Conservation (phyloP, 2,329 filamentous ascomycete species). For the Neonectria ditissima region DNA sequence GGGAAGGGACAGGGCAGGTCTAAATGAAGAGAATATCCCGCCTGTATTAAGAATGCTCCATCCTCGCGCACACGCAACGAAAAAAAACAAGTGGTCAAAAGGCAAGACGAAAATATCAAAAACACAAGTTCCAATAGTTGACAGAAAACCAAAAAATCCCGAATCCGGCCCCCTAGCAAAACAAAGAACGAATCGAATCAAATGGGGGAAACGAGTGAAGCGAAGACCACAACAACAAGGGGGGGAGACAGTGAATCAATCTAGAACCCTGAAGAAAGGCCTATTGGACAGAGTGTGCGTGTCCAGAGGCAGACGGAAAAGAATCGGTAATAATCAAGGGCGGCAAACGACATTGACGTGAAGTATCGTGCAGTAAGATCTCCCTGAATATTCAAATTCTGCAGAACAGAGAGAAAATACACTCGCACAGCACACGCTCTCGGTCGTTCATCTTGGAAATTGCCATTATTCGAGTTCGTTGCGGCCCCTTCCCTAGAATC, state of each 20-base stretch:
- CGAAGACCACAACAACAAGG: background rate
- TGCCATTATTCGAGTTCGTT: constrained; percentile 35
- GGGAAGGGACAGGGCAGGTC: background rate
- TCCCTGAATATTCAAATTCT: constrained; percentile 20
- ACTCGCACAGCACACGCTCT: constrained; percentile 36
- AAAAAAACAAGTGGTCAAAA: constrained; percentile 30
- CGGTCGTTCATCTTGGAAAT: constrained; percentile 29
- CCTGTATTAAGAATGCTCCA: constrained; percentile 47
- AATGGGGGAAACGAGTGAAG: background rate
- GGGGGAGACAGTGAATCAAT: constrained; percentile 10
- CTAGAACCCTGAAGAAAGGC: constrained; percentile 12
- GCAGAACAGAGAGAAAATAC: constrained; percentile 36
- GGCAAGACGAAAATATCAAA: constrained; percentile 12
- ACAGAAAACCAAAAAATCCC: constrained; percentile 22
- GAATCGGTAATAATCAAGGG: constrained; percentile 6
- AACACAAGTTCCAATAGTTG: constrained; percentile 3
- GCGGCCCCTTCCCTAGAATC: constrained; percentile 20
- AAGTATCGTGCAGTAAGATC: constrained; percentile 22
- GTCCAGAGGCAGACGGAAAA: background rate
- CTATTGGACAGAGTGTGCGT: background rate
- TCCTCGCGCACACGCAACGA: constrained; percentile 34
- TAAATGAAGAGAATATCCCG: constrained; percentile 42
- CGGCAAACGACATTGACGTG: constrained; percentile 3
- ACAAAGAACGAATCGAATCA: constrained; percentile 1
- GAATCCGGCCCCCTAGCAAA: constrained; percentile 15